Base-by-base conservation (phyloP, 106 monocot species). In the Agapanthus africanus region DNA sequence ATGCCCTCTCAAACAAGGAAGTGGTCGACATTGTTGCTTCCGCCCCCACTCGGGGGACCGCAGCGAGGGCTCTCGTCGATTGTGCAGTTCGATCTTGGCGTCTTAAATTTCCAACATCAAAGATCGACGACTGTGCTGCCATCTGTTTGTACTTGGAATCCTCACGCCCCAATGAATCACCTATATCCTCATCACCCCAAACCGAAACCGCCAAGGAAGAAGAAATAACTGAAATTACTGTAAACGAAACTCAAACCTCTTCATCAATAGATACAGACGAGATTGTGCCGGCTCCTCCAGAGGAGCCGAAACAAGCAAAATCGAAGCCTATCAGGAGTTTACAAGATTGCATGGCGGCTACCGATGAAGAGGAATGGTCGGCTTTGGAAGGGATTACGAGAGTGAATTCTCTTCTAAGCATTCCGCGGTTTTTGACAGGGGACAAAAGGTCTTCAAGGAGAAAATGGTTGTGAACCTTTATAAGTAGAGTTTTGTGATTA, bases 281-380 rank as follows among this genome's bases (percentile, higher is more conserved):
- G 60, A 83, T 81, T 32, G 70, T 66, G 11, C 59, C 76, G 4
- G 54, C 34, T 40, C 18, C 37, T 44, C 23, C 35, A 9, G 78
- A 76, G 22, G 72, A 78, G 16, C 59, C 64, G 4, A 65, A 37
- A 36, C 21, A 44, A n/a, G 74, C 64, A 1, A 61, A 39, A 19
- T 78, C 72, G 44, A 75, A 79, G 7, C 81, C 87, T 0, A 57
- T 71, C 13, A 69, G 73, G 74, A 79, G 82, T 72, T 73, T 89
- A 32, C 82, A 82, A 11, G 88, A 89, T 35, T 89, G 84, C 72
- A 71, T 89, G 59, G 76, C 77, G 11, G 77, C 41, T 38, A 65
- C 68, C 7, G 89, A 82, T 23, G 85, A 89, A 16, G 88, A 89
- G 42, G 82, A 90, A 71, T 90, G 89, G 89, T 78, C 89, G 52